Conservation (phyloP, 768 basidiomycete genomes). For the Termitomyces sp. region DNA sequence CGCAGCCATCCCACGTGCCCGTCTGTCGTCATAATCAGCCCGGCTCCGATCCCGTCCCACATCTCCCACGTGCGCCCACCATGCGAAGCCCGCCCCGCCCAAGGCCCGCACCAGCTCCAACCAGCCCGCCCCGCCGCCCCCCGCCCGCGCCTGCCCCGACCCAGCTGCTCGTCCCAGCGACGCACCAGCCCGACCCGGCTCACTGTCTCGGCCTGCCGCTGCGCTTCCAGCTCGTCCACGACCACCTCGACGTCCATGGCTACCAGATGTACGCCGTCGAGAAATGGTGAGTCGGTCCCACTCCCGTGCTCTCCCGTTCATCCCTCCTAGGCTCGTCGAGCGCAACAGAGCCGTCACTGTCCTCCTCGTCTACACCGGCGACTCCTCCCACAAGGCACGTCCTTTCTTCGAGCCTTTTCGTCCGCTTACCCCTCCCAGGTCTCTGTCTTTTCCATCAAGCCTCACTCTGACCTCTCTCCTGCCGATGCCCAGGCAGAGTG, state of each 20-base stretch:
- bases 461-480: constrained; percentile 38
- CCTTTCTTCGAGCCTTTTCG: neutral
- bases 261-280: constrained; percentile 88
- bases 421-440: constrained; percentile 39
- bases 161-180: constrained; percentile 25
- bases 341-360: constrained; percentile 58
- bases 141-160: constrained; percentile 14
- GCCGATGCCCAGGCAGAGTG: constrained; percentile 53
- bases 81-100: constrained; percentile 5
- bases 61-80: neutral
- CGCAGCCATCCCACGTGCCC: neutral
- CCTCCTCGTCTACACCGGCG: constrained; percentile 76
- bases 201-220: constrained; percentile 27
- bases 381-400: constrained; percentile 60
- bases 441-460: constrained; percentile 54
- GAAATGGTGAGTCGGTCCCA: constrained; percentile 56
- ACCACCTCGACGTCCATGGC: constrained; percentile 50
- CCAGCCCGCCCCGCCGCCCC: neutral
- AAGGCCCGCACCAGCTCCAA: neutral
- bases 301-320: neutral
- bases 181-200: constrained; percentile 13
- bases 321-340: constrained; percentile 58
- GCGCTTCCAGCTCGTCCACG: constrained; percentile 49
- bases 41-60: neutral
- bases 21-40: neutral